Base-by-base conservation (phyloP, 768 basidiomycete genomes). In the Panellus pusillus region DNA sequence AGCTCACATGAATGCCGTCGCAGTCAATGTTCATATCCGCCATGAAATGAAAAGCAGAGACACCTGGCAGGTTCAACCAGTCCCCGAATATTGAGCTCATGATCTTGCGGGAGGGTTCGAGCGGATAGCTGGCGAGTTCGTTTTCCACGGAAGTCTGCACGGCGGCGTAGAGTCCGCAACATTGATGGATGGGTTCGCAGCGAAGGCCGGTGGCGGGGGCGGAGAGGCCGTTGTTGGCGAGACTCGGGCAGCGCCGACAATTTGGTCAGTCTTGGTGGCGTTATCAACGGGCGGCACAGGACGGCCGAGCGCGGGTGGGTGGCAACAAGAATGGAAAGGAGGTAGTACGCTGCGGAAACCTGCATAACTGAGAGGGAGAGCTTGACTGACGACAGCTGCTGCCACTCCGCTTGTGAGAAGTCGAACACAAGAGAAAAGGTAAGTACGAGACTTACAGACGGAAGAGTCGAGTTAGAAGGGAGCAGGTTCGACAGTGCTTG, bases 1-100 rank as follows among this genome's bases (percentile, higher is more conserved):
- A 24, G 7, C 59, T 45, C 9, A 63, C 65, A 46, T 62, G 55
- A 2, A 52, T 50, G 7, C 65, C 65, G 54, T 66, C 65, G 41
- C 65, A 66, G 41, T 66, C 65, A 1, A 62, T 50, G 38, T 66
- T 63, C 66, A 67, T 67, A 40, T 67, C 65, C 13, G 61, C 64
- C 15, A 63, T 60, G 47, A 65, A 64, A 37, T 60, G 54, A 41
- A 62, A 59, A 5, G 63, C 61, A 32, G 61, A 57, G 8, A 60
- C 55, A 20, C 43, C 55, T 0, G 36, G 11, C 4, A 63, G 47
- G 24, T 63, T 57, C 52, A 38, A 43, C 55, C 61, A 61, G 29
- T 62, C 60, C 32, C 58, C 54, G 40, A 61, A 64, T 4, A 67
- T 65, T n/a, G 48, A 55, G 27, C 28, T 53, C 1, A 40, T 50